These are phyloP conservation scores for Lentinus polychrous DNA, from an alignment of 1,284 basidiomycete genomes.

Conservation along the genomic window DNA sequence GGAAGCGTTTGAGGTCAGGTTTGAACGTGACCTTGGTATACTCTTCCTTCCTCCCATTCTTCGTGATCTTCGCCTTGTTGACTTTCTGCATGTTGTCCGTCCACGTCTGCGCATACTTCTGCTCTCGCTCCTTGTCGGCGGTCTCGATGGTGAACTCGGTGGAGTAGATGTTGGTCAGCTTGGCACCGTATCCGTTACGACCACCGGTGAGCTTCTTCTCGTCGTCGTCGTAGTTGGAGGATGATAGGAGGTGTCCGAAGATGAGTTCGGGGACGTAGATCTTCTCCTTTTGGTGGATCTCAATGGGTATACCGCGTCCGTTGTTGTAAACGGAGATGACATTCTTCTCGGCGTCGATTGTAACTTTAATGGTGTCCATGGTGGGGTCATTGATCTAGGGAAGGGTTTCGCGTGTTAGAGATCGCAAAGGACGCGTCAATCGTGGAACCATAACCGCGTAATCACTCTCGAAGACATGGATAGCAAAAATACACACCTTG, in stretches of 20 bases:
- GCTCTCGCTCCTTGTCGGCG: constrained; percentile 79
- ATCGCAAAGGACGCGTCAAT: background rate
- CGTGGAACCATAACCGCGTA: too few relatives aligned
- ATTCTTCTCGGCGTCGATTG: constrained; percentile 79
- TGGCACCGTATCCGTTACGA: constrained; percentile 97
- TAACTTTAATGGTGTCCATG: constrained; percentile 89
- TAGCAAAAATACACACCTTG: constrained; percentile 55
- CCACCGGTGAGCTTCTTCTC: constrained; percentile 99
- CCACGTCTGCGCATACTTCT: constrained; percentile 97
- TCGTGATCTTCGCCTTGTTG: constrained; percentile 88
- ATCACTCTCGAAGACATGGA: background rate
- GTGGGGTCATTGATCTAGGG: constrained; percentile 77
- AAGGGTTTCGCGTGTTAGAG: background rate
- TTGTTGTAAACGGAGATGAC: constrained; percentile 95
- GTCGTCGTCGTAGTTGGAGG: constrained; percentile 98
- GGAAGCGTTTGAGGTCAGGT: constrained; percentile 89
- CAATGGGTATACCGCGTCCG: constrained; percentile 93
- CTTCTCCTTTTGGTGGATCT: constrained; percentile 90
- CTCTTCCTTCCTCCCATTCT: constrained; percentile 82
- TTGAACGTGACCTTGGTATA: constrained; percentile 95
- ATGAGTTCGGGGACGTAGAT: constrained; percentile 98
- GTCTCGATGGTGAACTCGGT: constrained; percentile 97
- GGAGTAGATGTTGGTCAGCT: constrained; percentile 98
- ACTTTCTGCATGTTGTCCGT: constrained; percentile 90
- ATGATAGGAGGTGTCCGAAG: constrained; percentile 93